Base-by-base conservation (phyloP, 179 eudicot genomes). In the Vitellaria paradoxa region DNA sequence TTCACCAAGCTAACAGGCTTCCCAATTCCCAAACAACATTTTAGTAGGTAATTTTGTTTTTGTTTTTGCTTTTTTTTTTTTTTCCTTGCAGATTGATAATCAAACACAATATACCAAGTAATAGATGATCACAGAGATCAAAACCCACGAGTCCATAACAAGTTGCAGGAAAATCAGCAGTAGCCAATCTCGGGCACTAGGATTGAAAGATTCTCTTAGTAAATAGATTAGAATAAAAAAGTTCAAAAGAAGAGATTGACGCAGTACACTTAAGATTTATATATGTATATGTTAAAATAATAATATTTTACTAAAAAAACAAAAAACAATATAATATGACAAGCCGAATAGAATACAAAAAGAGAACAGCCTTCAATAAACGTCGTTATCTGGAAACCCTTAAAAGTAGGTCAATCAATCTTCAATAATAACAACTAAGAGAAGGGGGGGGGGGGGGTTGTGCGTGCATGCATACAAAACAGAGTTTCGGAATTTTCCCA, bases 301-400 rank as follows among this genome's bases (percentile, higher is more conserved):
- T 30, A 18, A 61, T 49, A 42, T 70, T 30, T 40, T 20, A 9
- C 12, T 8, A 42, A 12, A 68, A 64, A 21, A 26, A 65, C 37
- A 30, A 7, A 60, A 42, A 42, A 42, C 45, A 42, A 23, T 37
- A 70, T 17, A 76, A 76, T 66, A 67, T 13, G 24, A 42, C 1
- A 42, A 76, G 40, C 20, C n/a, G 65, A 30, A 53, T 37, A 42
- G 20, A 76, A 30, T 74, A 46, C 53, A 59, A 37, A 57, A 46
- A 12, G 14, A 62, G 21, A 74, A 74, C 77, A 62, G 68, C 57
- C 21, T 57, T 42, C 42, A 21, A 10, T 21, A 70, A 72, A 65
- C 73, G 81, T 84, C 86, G 52, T 78, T 61, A 67, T 81, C 72
- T 68, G 62, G 23, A 72, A 45, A 9, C 45, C 49, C 73, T 52